A percentile compares a stretch with the other conserved stretches of the same genome.
These are phyloP conservation scores for Wickerhamiella infanticola DNA, from an alignment of 1,139 yeast species.

Conservation along the genomic window DNA sequence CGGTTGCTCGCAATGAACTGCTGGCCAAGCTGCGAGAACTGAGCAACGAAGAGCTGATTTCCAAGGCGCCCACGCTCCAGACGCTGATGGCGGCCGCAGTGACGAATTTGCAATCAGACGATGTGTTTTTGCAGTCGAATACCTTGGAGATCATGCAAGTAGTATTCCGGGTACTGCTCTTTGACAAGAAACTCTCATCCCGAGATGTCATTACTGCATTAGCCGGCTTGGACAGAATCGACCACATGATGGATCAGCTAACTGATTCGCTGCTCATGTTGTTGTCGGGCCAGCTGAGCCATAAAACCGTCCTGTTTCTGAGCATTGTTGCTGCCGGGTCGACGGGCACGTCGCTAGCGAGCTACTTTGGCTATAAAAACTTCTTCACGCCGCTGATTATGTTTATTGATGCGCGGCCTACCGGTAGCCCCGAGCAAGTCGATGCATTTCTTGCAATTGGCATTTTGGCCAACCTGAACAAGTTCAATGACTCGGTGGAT, in stretches of 20 bases:
- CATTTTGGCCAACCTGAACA: conserved; percentile 24
- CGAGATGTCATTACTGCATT: conserved; percentile 23
- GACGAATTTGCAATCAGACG: conserved; percentile 11
- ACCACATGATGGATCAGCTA: conserved; percentile 19
- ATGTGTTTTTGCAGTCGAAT: conserved; percentile 5
- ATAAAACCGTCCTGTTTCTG: conserved; percentile 6
- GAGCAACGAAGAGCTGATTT: conserved; percentile 11
- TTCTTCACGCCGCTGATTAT: conserved; percentile 25
- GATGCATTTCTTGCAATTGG: conserved; percentile 27
- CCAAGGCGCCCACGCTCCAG: conserved; percentile 16
- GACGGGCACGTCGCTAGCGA: conserved; percentile 22
- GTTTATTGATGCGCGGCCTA: conserved; percentile 18
- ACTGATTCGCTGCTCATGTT: conserved; percentile 18
- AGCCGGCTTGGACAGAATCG: conserved; percentile 25
- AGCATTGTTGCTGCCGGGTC: conserved; percentile 23
- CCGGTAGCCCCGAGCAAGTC: conserved; percentile 1
- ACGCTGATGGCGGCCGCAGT: conserved; percentile 19
- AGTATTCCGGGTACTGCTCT: conserved; percentile 6
- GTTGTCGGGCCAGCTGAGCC: conserved; percentile 1
- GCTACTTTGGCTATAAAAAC: conserved; percentile 24
- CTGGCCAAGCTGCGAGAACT: neutral
- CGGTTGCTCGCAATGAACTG: conserved; percentile 20
- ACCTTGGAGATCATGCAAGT: conserved; percentile 7
- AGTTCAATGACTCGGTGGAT: conserved; percentile 19
- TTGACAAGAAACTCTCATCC: conserved; percentile 19